Evolutionary conservation across 2,329 filamentous ascomycete genomes (phyloP), one percentile per base, ranked within the genome.

Genomic region (Thelonectria discophora): DNA sequence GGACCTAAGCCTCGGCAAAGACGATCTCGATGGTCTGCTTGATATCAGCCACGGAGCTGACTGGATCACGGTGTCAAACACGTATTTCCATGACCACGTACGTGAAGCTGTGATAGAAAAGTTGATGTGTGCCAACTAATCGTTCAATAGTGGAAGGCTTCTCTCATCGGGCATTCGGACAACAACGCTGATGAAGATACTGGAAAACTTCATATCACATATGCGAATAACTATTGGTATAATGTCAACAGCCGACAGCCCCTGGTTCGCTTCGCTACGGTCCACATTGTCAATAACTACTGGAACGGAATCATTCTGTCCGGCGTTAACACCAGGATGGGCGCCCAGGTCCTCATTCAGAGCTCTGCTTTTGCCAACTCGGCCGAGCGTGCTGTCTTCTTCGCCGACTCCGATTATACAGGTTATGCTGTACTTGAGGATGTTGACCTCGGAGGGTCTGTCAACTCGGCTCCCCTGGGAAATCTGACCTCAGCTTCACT

Each of bases 11-110:
- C 78, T 83, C 68, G 86, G 82, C 27, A 91, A 91, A 78, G 87
- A 91, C 76, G 88, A 86, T 74, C 90, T 90, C 70, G 89, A 91
- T 60, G 88, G 89, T 18, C 82, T 90, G 2, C 76, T 88, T 43
- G 89, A 91, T 65, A 78, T 83, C 47, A 88, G 84, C 32, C 88
- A 90, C 74, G 89, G 80, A 48, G 79, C 82, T 17, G 87, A 90
- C 76, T 90, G 79, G 72, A 73, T 89, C 48, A 89, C 83, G 40
- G 74, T 85, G 60, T 76, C 68, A 11, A 70, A 70, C 65, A 72
- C 68, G 12, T 72, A 60, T 52, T 64, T 72, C 63, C 69, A 72
- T 67, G 62, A 79, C 71, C 75, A 76, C 71, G 68, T 69, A 57
- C 6, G 68, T 64, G 15, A 2, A 32, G 13, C 7, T 12, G 18